Evolutionary conservation across 176 grass and related monocot genomes (phyloP).

Genomic region (Oryza longistaminata): DNA sequence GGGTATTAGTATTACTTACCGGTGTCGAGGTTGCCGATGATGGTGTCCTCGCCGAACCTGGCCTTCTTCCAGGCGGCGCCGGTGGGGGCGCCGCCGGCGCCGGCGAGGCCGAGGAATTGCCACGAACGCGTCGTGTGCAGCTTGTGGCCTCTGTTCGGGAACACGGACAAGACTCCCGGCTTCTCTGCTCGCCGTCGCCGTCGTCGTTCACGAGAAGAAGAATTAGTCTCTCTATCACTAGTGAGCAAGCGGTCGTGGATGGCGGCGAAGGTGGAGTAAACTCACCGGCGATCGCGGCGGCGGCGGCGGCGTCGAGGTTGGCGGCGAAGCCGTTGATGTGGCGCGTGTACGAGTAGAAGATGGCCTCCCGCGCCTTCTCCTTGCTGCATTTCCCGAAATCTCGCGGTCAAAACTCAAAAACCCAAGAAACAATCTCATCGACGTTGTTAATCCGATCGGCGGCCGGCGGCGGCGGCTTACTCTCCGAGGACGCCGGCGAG

Average conservation of each 20-base stretch:
- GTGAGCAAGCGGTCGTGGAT: background rate
- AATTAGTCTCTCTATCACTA: background rate
- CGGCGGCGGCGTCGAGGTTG: slow-evolving; percentile 61
- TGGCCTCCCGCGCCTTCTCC: slow-evolving; percentile 80
- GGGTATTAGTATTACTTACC: slow-evolving; percentile 33
- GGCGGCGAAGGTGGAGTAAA: no score
- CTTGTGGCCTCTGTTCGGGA: slow-evolving; percentile 64
- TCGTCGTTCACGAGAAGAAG: background rate
- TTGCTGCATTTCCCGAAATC: slow-evolving; percentile 48
- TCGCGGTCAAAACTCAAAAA: background rate
- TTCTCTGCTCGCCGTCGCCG: slow-evolving; percentile 34
- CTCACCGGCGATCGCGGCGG: slow-evolving; percentile 68
- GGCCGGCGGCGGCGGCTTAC: slow-evolving; percentile 28
- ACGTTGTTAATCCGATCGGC: background rate
- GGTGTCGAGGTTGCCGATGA: slow-evolving; percentile 95
- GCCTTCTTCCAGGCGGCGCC: slow-evolving; percentile 58
- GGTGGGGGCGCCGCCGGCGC: slow-evolving; percentile 34
- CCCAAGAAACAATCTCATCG: background rate
- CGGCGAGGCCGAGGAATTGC: slow-evolving; percentile 85
- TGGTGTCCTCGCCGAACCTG: slow-evolving; percentile 69
- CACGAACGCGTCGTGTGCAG: slow-evolving; percentile 94
- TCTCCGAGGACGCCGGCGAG: slow-evolving; percentile 76
- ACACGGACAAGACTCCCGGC: slow-evolving; percentile 73
- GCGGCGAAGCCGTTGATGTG: slow-evolving; percentile 98
- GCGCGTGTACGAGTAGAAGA: slow-evolving; percentile 95